Evolutionary conservation across 1,284 basidiomycete species (phyloP).

Genomic region (Termitomyces sp.): DNA sequence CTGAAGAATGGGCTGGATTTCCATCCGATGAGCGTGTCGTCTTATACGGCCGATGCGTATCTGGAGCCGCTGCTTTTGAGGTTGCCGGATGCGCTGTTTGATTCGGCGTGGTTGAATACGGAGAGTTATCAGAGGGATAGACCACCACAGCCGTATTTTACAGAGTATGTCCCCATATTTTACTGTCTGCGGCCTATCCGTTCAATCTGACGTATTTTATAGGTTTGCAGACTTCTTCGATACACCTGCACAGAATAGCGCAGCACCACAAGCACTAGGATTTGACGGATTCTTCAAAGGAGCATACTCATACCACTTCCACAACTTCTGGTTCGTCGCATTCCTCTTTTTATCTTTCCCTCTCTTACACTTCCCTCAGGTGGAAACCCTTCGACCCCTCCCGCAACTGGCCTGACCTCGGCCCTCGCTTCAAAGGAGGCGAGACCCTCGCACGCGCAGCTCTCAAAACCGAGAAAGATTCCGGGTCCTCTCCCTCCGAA

Average conservation of each 20-base stretch:
- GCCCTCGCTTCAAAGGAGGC: constrained; percentile 55
- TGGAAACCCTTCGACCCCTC: constrained; percentile 74
- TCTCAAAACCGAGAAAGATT: constrained; percentile 21
- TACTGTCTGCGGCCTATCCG: not conserved
- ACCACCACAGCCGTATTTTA: constrained; percentile 76
- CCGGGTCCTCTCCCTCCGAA: constrained; percentile 1
- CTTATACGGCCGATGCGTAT: constrained; percentile 66
- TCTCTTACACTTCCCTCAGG: constrained; percentile 32
- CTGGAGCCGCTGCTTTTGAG: constrained; percentile 62
- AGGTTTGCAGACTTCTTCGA: constrained; percentile 73
- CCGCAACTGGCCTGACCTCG: constrained; percentile 74
- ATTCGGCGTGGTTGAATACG: constrained; percentile 77
- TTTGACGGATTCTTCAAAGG: constrained; percentile 80
- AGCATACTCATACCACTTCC: constrained; percentile 80
- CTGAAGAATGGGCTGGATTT: constrained; percentile 75
- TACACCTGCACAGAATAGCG: constrained; percentile 57
- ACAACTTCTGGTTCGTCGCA: constrained; percentile 61
- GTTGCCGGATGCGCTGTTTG: constrained; percentile 73
- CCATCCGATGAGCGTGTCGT: constrained; percentile 73
- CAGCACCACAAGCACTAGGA: constrained; percentile 65
- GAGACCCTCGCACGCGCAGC: constrained; percentile 45
- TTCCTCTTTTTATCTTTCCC: not conserved
- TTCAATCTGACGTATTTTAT: not conserved
- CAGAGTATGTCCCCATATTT: constrained; percentile 43
- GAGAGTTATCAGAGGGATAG: constrained; percentile 74